Conservation (phyloP, 2,329 filamentous ascomycete genomes). For the Stagonosporopsis tanaceti region DNA sequence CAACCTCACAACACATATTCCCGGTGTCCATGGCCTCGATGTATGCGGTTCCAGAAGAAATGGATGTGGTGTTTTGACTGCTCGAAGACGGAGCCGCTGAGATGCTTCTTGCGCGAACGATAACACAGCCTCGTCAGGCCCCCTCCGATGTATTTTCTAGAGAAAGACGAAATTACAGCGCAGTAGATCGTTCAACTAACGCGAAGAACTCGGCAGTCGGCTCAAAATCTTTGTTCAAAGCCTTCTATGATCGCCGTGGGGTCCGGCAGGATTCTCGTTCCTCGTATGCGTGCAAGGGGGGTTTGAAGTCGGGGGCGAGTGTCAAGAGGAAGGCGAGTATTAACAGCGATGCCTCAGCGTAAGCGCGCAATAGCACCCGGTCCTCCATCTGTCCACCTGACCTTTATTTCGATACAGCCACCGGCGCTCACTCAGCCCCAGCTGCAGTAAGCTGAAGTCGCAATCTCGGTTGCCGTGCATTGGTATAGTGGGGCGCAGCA, state of each 20-base stretch:
- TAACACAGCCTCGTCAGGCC: constrained; percentile 21
- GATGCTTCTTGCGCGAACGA: constrained; percentile 1
- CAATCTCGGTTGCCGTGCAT: constrained; percentile 14
- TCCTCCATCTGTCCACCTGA: constrained; percentile 3
- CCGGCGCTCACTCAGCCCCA: constrained; percentile 11
- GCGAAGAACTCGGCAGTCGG: background rate
- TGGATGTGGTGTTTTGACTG: too few relatives aligned
- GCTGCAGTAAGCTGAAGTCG: constrained; percentile 8
- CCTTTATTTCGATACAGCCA: constrained; percentile 12
- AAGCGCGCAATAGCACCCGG: background rate
- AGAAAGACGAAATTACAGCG: background rate
- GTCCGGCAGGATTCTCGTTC: constrained; percentile 7
- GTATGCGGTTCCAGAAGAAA: background rate
- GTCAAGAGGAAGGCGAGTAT: background rate
- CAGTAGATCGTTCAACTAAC: background rate
- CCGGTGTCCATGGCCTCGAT: constrained; percentile 8
- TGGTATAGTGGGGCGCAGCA: constrained; percentile 15
- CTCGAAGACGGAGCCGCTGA: background rate
- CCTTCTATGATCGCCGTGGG: constrained; percentile 1
- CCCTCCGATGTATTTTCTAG: constrained; percentile 9
- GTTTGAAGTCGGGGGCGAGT: background rate
- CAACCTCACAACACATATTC: constrained; percentile 11
- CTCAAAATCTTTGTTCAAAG: background rate
- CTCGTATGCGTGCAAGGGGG: constrained; percentile 6
- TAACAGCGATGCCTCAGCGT: background rate